Evolutionary conservation across 2,329 filamentous ascomycete species (phyloP).

Genomic region (Cladosporium sp.): DNA sequence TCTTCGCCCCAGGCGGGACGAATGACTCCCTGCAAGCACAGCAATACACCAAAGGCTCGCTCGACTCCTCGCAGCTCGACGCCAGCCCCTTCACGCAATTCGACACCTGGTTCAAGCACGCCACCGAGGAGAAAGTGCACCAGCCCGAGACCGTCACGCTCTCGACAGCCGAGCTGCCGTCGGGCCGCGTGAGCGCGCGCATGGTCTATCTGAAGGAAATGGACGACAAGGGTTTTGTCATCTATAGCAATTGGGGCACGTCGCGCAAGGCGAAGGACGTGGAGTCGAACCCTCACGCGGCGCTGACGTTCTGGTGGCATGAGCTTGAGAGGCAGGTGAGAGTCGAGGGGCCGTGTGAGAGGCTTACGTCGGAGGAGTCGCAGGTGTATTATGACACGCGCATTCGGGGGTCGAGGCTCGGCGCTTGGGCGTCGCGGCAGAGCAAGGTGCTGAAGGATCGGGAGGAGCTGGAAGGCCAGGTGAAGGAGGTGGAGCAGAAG

Average conservation of each 20-base stretch:
- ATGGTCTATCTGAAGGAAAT: slow-evolving; percentile 95
- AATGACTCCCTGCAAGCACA: slow-evolving; percentile 58
- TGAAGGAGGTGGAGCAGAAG: slow-evolving; percentile 66
- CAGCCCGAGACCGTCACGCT: slow-evolving; percentile 87
- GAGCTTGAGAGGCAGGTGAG: slow-evolving; percentile 81
- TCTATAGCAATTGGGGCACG: slow-evolving; percentile 90
- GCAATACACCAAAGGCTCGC: slow-evolving; percentile 65
- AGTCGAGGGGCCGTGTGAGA: slow-evolving; percentile 70
- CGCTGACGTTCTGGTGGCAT: slow-evolving; percentile 87
- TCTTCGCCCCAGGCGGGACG: slow-evolving; percentile 58
- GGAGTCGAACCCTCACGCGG: slow-evolving; percentile 66
- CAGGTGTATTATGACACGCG: slow-evolving; percentile 58
- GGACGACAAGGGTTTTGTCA: slow-evolving; percentile 72
- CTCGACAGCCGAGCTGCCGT: slow-evolving; percentile 76
- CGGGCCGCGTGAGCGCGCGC: slow-evolving; percentile 75
- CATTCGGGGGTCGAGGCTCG: slow-evolving; percentile 74
- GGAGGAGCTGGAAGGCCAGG: slow-evolving; percentile 67
- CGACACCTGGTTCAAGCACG: slow-evolving; percentile 77
- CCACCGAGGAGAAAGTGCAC: slow-evolving; percentile 54
- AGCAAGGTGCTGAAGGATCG: slow-evolving; percentile 68
- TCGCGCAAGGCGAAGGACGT: slow-evolving; percentile 64
- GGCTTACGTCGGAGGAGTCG: slow-evolving; percentile 65
- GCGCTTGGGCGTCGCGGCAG: slow-evolving; percentile 91
- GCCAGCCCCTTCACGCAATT: slow-evolving; percentile 73
- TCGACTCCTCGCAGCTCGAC: slow-evolving; percentile 56